Evolutionary conservation across 768 basidiomycete genomes (phyloP).

Genomic region (Termitomyces sp.): DNA sequence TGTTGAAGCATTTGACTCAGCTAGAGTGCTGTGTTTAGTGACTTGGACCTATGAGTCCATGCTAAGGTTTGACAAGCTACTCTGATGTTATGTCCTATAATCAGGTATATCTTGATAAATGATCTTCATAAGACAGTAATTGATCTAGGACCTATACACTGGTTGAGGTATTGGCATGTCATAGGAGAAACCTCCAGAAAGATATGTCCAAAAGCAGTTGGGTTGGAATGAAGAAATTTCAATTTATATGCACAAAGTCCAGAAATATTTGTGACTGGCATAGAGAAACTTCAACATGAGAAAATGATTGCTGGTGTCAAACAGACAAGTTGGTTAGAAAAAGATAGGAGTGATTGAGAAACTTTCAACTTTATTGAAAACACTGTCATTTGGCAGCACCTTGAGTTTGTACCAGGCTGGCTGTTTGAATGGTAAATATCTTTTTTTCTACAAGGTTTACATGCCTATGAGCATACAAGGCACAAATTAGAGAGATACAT

Average conservation of each 20-base stretch:
- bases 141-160: neutral
- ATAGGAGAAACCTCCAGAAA: neutral
- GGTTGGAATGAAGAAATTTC: neutral
- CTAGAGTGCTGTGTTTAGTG: no score
- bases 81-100: no score
- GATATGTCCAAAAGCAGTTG: neutral
- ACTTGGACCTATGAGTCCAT: no score
- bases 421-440: slow-evolving; percentile 54
- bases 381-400: no score
- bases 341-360: no score
- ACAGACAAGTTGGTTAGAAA: no score
- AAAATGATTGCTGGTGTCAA: neutral
- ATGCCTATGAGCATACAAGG: neutral
- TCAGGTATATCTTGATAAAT: neutral
- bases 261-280: neutral
- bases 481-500: slow-evolving; percentile 13
- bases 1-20: no score
- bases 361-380: no score
- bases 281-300: neutral
- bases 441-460: slow-evolving; percentile 38
- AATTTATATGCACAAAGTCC: no score
- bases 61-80: no score
- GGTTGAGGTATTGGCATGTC: neutral
- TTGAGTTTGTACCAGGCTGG: slow-evolving; percentile 49
- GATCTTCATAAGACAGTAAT: neutral